Conservation (phyloP, 1,284 basidiomycete species). For the Fomitopsis schrenkii region DNA sequence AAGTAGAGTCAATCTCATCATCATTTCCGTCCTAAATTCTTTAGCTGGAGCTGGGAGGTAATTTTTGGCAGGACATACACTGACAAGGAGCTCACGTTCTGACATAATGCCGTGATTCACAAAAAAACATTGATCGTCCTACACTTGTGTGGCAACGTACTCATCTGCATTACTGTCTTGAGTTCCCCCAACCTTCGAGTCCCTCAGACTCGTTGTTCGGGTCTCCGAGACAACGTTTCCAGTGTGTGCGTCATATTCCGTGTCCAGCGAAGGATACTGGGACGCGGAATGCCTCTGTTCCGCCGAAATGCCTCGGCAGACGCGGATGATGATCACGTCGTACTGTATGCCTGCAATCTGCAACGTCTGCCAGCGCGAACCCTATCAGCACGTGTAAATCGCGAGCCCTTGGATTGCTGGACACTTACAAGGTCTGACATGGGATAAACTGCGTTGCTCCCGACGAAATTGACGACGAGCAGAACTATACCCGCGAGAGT, state of each 20-base stretch:
- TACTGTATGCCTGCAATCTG: conserved; percentile 30
- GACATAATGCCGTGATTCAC: too few species aligned
- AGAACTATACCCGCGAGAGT: conserved; percentile 31
- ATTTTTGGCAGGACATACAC: too few species aligned
- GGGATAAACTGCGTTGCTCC: conserved; percentile 31
- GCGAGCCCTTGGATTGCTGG: not conserved
- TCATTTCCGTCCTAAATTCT: too few species aligned
- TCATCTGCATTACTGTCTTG: too few species aligned
- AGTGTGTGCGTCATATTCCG: not conserved
- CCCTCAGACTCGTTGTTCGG: not conserved
- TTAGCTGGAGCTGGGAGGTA: too few species aligned
- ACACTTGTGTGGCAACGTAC: not conserved
- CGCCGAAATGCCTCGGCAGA: not conserved
- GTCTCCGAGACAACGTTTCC: not conserved
- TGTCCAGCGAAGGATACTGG: not conserved
- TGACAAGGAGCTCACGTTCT: too few species aligned
- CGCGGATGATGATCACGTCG: conserved; percentile 32
- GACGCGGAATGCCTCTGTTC: not conserved
- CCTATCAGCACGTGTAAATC: not conserved
- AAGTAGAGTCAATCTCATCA: too few species aligned
- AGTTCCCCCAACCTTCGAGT: not conserved
- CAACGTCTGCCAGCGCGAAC: not conserved
- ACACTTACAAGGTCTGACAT: conserved; percentile 3
- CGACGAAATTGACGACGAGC: conserved; percentile 31
- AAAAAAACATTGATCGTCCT: too few species aligned